phyloP scores from a whole-genome alignment of 2,329 filamentous ascomycete genomes.

The Nemania sp. region DNA sequence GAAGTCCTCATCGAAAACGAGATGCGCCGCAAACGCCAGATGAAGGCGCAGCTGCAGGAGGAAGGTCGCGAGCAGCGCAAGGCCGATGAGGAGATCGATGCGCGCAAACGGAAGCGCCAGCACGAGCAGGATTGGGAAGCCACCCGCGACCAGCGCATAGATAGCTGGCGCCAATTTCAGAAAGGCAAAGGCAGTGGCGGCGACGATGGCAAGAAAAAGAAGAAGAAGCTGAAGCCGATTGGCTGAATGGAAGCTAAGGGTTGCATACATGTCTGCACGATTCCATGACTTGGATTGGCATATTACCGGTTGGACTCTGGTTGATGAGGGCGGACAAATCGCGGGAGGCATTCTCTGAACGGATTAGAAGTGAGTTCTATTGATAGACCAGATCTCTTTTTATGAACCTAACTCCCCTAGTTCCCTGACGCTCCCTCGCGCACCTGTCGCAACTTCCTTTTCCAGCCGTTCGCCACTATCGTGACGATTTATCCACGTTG shows the following conservation, averaged over 20 bases:
- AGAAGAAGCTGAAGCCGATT: conserved; percentile 71
- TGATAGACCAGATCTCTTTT: conserved; percentile 38
- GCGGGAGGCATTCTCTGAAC: conserved; percentile 15
- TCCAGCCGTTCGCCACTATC: conserved; percentile 6
- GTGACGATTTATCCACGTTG: conserved; percentile 10
- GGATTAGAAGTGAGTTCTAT: conserved; percentile 40
- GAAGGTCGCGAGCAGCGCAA: conserved; percentile 87
- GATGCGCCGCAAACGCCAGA: conserved; percentile 76
- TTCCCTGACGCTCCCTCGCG: conserved; percentile 25
- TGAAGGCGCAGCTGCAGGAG: conserved; percentile 95
- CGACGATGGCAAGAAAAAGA: conserved; percentile 60
- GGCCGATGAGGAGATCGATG: conserved; percentile 81
- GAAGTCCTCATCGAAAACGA: conserved; percentile 93
- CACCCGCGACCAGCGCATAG: conserved; percentile 86
- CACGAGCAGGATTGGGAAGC: conserved; percentile 96
- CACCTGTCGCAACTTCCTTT: conserved; percentile 14
- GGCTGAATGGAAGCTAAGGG: conserved; percentile 45
- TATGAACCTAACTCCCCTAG: conserved; percentile 43
- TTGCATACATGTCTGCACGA: conserved; percentile 9
- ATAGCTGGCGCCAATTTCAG: conserved; percentile 90
- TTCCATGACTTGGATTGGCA: conserved; percentile 6
- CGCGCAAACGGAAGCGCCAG: conserved; percentile 82
- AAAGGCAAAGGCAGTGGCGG: conserved; percentile 64
- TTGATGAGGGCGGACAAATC: conserved; percentile 14
- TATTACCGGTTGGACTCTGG: neutral